These are phyloP conservation scores for Leavenworthia alabamica DNA, from an alignment of 345 rosid genomes.

Conservation along the genomic window DNA sequence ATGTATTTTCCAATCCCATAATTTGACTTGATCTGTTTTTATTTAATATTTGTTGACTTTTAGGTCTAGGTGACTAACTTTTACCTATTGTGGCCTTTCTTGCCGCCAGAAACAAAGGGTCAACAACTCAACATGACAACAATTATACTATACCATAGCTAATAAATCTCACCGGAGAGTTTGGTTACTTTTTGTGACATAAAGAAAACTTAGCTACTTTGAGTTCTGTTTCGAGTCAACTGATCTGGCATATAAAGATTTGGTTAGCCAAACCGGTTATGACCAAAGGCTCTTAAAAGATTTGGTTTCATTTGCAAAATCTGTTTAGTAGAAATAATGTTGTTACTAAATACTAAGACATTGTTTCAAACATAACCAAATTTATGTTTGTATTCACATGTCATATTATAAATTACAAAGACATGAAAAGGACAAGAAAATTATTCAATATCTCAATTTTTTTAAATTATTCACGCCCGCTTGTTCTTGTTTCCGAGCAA, in stretches of 20 bases:
- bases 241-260: neutral
- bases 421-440: no score
- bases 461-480: slow-evolving; percentile 64
- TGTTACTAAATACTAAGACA: neutral
- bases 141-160: neutral
- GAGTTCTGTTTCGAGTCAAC: neutral
- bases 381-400: neutral
- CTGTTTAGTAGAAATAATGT: neutral
- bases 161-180: neutral
- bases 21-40: neutral
- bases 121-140: neutral
- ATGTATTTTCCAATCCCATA: neutral
- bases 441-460: neutral
- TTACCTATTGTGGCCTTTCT: neutral
- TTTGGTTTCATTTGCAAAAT: neutral
- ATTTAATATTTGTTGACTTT: neutral
- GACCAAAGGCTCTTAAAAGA: neutral
- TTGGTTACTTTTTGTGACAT: neutral
- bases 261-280: no score
- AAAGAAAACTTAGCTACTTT: neutral
- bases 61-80: slow-evolving; percentile 4
- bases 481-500: slow-evolving; percentile 78
- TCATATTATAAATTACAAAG: no score
- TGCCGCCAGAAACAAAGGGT: slow-evolving; percentile 5
- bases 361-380: neutral